These are phyloP conservation scores for Haplographium delicatum DNA, from an alignment of 495 filamentous ascomycete genomes.

Conservation along the genomic window DNA sequence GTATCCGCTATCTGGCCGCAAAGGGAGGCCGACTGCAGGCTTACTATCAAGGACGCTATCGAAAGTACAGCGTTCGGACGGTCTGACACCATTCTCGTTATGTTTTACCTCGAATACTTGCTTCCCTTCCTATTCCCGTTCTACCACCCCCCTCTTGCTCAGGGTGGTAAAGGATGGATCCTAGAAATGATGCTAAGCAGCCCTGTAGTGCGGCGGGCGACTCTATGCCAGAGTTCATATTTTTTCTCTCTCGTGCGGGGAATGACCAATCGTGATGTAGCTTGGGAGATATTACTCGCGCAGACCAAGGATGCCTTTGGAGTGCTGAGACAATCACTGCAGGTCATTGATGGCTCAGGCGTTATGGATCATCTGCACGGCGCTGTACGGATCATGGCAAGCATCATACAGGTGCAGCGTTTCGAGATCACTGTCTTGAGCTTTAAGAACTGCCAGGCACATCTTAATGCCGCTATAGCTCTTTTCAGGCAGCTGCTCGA, in stretches of 20 bases:
- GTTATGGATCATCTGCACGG: constrained; percentile 29
- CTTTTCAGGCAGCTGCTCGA: constrained; percentile 43
- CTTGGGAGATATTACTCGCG: constrained; percentile 32
- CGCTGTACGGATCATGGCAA: constrained; percentile 40
- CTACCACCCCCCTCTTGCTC: constrained; percentile 41
- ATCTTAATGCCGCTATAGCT: constrained; percentile 42
- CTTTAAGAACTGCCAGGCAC: constrained; percentile 41
- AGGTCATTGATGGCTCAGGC: constrained; percentile 29
- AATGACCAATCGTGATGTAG: neutral
- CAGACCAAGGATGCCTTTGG: constrained; percentile 39
- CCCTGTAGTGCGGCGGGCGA: constrained; percentile 41
- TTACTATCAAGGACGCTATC: constrained; percentile 10
- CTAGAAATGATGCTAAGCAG: constrained; percentile 45
- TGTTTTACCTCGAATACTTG: constrained; percentile 48
- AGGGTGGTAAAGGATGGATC: constrained; percentile 47
- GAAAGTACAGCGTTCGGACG: constrained; percentile 22
- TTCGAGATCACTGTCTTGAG: constrained; percentile 43
- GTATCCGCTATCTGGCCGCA: constrained; percentile 7
- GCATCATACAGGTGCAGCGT: constrained; percentile 49
- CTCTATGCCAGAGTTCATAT: constrained; percentile 42
- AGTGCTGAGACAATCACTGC: constrained; percentile 37
- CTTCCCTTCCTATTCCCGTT: constrained; percentile 52
- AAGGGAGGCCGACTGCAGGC: constrained; percentile 16
- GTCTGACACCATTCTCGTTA: constrained; percentile 26
- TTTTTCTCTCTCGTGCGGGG: constrained; percentile 37